phyloP scores from a whole-genome alignment of 495 filamentous ascomycete genomes.

The Achaetomiella virescens region DNA sequence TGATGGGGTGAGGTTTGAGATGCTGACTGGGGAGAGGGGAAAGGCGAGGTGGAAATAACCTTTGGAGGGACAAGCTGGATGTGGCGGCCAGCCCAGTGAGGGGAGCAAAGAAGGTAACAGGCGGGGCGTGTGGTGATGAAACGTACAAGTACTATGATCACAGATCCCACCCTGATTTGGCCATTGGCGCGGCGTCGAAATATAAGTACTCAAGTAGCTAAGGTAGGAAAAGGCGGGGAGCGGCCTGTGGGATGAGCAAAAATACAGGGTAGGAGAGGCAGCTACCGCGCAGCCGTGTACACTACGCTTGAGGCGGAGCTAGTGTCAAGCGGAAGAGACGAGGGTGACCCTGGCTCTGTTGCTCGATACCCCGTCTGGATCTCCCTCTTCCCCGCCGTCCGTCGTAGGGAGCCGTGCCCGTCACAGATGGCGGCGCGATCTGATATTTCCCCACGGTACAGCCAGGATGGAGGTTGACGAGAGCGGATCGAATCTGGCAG shows the following conservation, averaged over 20 bases:
- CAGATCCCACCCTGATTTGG: constrained; percentile 44
- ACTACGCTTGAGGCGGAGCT: constrained; percentile 28
- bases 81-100: constrained; percentile 47
- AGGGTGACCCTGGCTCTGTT: constrained; percentile 29
- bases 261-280: constrained; percentile 15
- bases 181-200: constrained; percentile 30
- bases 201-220: constrained; percentile 32
- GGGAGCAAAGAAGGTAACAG: constrained; percentile 33
- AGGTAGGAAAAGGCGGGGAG: constrained; percentile 24
- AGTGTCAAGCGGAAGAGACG: constrained; percentile 24
- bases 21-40: constrained; percentile 10
- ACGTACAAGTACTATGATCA: constrained; percentile 39
- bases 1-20: constrained; percentile 2
- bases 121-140: constrained; percentile 46
- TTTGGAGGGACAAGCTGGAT: constrained; percentile 45
- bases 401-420: constrained; percentile 11
- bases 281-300: not conserved
- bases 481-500: constrained; percentile 2
- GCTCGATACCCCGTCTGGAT: constrained; percentile 25
- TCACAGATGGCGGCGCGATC: constrained; percentile 7
- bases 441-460: not conserved
- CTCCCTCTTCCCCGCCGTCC: constrained; percentile 7
- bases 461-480: constrained; percentile 4
- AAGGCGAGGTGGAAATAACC: constrained; percentile 43
- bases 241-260: constrained; percentile 21